Evolutionary conservation across 169 alveolate genomes (phyloP), one percentile per base, ranked within the genome.

Genomic region (Plasmodium inui): DNA sequence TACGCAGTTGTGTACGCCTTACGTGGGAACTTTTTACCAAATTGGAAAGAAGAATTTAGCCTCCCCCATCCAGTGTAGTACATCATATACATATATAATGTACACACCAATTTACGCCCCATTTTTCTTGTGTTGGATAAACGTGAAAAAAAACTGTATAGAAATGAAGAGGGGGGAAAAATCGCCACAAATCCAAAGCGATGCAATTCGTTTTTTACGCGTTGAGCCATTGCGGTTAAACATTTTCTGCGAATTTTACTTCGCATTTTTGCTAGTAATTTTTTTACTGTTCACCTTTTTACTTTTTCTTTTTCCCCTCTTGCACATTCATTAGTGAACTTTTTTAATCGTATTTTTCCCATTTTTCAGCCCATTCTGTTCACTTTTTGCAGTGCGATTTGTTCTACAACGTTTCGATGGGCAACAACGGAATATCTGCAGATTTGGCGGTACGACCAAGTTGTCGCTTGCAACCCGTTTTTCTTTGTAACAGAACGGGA

Each of bases 381-480:
- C 39, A 34, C 50, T 61, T 83, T 61, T 82, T 19, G 44, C 28
- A 34, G 50, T 46, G 67, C 26, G 46, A 28, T 22, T 28, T 55
- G 61, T 81, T 81, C 89, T 71, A 37, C 82, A 67, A 37, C 34
- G 17, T 37, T 83, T 83, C 74, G 9, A 53, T 67, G 34, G 67
- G 28, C 14, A 83, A 61, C 61, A 67, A 67, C 53, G 82, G 81
- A 46, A 32, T 83, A 53, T 70, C 71, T 84, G 50, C 55, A 22
- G 34, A 84, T 72, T 84, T 73, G 34, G 37, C 93, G 93, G 41
- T 32, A 84, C 84, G 79, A 84, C 32, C 46, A 72, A 30, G 17
- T 83, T 83, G 71, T 26, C 32, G 74, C 32, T n/a, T 19, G 32
- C 32, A 61, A 61, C 74, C 74, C 37, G 22, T 61, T 61, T 61